Percentiles rank a stretch among this genome's conserved stretches.
Evolutionary conservation across 106 monocot species (phyloP).

Genomic region (Phalaenopsis equestris): DNA sequence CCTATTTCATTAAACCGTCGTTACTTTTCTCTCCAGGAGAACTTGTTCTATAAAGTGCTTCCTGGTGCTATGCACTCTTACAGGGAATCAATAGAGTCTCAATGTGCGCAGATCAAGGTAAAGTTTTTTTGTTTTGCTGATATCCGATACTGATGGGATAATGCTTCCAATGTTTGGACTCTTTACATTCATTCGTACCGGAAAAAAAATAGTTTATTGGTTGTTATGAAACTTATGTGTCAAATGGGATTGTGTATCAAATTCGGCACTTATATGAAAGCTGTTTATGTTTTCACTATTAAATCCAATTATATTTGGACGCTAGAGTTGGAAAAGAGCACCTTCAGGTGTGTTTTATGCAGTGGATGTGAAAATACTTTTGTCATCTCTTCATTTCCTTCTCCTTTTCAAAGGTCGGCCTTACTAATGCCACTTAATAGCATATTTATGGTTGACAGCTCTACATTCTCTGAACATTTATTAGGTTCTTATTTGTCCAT

Average conservation of each 20-base stretch:
- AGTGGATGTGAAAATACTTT: neutral
- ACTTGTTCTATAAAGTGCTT: conserved; percentile 61
- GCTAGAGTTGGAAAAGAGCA: neutral
- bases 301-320: neutral
- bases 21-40: conserved; percentile 39
- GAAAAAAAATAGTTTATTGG: neutral
- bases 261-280: neutral
- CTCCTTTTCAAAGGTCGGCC: neutral
- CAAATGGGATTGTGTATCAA: neutral
- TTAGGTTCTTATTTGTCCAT: neutral
- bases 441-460: neutral
- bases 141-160: neutral
- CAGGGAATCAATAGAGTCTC: conserved; percentile 62
- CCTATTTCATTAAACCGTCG: neutral
- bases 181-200: neutral
- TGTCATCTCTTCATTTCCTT: neutral
- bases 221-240: neutral
- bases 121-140: neutral
- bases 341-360: neutral
- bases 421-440: neutral
- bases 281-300: neutral
- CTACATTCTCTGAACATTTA: neutral
- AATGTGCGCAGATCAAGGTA: conserved; percentile 39
- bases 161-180: neutral
- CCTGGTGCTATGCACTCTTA: conserved; percentile 79